phyloP scores from a whole-genome alignment of 2,329 filamentous ascomycete genomes.

The Penicillium sp. region DNA sequence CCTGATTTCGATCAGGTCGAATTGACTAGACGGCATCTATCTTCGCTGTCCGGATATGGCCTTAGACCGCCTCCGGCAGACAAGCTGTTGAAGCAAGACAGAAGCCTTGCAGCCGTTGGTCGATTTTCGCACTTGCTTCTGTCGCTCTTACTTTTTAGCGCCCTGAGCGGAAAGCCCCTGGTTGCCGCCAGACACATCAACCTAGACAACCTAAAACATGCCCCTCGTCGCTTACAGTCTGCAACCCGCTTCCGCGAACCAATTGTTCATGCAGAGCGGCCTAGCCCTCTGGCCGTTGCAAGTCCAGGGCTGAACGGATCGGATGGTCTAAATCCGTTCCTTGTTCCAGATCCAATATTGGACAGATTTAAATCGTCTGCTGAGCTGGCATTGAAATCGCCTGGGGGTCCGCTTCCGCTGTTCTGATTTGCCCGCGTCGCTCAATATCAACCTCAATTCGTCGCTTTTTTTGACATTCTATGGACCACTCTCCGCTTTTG shows the following conservation, averaged over 20 bases:
- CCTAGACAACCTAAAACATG: slow-evolving; percentile 10
- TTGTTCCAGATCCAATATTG: slow-evolving; percentile 19
- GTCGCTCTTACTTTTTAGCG: slow-evolving; percentile 2
- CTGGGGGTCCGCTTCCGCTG: slow-evolving; percentile 28
- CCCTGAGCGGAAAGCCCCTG: slow-evolving; percentile 6
- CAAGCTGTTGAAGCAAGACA: slow-evolving; percentile 5
- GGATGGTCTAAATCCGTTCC: slow-evolving; percentile 15
- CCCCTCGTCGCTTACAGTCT: slow-evolving; percentile 20
- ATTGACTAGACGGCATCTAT: slow-evolving; percentile 19
- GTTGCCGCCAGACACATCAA: slow-evolving; percentile 8
- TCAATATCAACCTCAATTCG: slow-evolving; percentile 30
- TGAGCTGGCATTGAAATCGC: slow-evolving; percentile 36
- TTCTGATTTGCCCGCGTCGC: slow-evolving; percentile 25
- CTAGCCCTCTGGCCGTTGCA: slow-evolving; percentile 28
- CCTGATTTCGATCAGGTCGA: slow-evolving; percentile 21
- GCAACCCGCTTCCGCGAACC: slow-evolving; percentile 23
- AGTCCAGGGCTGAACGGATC: slow-evolving; percentile 25
- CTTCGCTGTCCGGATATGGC: slow-evolving; percentile 33
- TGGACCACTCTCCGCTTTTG: slow-evolving; percentile 37
- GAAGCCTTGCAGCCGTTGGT: not conserved
- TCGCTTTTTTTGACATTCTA: slow-evolving; percentile 23
- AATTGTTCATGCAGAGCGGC: slow-evolving; percentile 37
- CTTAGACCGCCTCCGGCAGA: slow-evolving; percentile 20
- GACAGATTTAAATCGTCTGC: slow-evolving; percentile 28
- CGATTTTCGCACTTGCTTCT: slow-evolving; percentile 8